Conservation (phyloP, 2,329 filamentous ascomycete species). For the Colletotrichum sidae region DNA sequence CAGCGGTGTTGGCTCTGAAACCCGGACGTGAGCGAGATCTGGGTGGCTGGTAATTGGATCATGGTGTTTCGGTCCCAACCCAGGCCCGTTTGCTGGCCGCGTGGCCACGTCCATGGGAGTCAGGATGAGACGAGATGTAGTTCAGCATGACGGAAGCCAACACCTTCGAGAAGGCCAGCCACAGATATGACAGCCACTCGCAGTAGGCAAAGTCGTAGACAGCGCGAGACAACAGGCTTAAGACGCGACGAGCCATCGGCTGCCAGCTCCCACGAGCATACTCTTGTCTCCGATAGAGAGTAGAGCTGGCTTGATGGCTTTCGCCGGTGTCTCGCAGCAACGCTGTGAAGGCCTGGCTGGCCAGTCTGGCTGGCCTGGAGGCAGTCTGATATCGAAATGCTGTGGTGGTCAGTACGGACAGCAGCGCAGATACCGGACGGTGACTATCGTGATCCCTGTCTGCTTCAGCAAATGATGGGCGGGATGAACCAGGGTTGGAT, state of each 20-base stretch:
- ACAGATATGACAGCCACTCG: neutral
- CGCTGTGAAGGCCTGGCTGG: no score
- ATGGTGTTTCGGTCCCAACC: neutral
- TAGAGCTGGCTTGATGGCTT: no score
- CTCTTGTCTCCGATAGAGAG: no score
- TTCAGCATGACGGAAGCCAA: slow-evolving; percentile 4
- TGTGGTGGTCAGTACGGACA: neutral
- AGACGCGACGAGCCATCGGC: no score
- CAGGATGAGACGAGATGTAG: slow-evolving; percentile 1
- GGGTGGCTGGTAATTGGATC: neutral
- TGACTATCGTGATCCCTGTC: slow-evolving; percentile 11
- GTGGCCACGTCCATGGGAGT: neutral
- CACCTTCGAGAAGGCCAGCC: slow-evolving; percentile 3
- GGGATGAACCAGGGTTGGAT: neutral
- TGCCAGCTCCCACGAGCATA: no score
- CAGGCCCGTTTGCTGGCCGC: slow-evolving; percentile 12
- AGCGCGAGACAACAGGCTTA: no score
- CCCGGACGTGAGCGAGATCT: slow-evolving; percentile 1
- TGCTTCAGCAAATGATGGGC: slow-evolving; percentile 13
- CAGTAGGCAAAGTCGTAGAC: neutral
- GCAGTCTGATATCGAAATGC: no score
- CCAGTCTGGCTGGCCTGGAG: no score
- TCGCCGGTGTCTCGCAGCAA: no score
- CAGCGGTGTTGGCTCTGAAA: slow-evolving; percentile 4
- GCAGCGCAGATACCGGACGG: neutral